Base-by-base conservation (phyloP, 2,329 filamentous ascomycete species). In the Cytospora piceicola region DNA sequence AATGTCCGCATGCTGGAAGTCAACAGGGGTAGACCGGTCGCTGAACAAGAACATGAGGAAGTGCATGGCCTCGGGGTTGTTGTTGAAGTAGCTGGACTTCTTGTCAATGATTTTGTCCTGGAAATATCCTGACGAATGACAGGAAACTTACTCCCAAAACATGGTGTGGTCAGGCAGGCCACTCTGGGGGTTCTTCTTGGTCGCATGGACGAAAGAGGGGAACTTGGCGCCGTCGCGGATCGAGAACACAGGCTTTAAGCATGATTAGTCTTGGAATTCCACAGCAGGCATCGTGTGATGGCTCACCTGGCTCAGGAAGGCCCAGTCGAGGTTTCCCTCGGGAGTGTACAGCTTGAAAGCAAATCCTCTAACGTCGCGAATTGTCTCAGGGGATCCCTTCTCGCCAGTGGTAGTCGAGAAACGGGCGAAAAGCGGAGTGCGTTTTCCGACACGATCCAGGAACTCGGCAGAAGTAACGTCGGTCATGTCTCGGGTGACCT, bases 341-440 rank as follows among this genome's bases (percentile, higher is more conserved):
- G 88, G 85, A 0, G 87, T 89, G 70, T 88, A 89, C 70, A 89
- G 85, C 67, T 86, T 81, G 27, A 83, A 82, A 0, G 87, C 86
- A 71, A 88, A 89, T 2, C 87, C 87, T 66, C 88, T 86, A 2
- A 89, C 84, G 77, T 90, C 87, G 51, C 87, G 82, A 6, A 82
- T 83, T 1, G 84, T 85, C 70, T 90, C 88, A 9, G 83, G 80
- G 17, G 64, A 72, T 36, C 72, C 74, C 17, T 52, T 61, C 49
- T 52, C 53, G n/a, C 59, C 59, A 27, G 59, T 51, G 24, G 57
- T 55, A 46, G 64, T 66, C 20, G 64, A 66, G 59, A 66, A 63
- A 5, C 64, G 64, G 24, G 49, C 61, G 20, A 85, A 75, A 2
- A 82, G 76, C 4, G 78, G 75, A 0, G 80, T 83, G 72, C 84